phyloP scores from a whole-genome alignment of 208 protist genomes.

The Angomonas deanei region DNA sequence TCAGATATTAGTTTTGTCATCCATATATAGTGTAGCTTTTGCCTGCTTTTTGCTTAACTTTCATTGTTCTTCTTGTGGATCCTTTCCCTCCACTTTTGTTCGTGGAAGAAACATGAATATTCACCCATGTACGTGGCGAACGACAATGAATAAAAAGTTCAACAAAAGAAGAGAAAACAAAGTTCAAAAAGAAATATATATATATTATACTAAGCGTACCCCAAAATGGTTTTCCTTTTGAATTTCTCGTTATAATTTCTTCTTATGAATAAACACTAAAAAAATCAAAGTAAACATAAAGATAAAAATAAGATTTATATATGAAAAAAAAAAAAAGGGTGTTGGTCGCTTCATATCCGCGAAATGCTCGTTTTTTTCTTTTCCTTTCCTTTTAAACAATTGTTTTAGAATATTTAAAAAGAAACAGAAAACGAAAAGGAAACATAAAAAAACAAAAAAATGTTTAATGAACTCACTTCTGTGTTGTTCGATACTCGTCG shows the following conservation, averaged over 20 bases:
- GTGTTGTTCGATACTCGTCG: no score
- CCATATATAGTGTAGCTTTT: no score
- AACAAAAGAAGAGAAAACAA: conserved; percentile 5
- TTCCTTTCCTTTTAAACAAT: not conserved
- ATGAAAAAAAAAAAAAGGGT: conserved; percentile 6
- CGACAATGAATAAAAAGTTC: not conserved
- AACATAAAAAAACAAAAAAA: conserved; percentile 8
- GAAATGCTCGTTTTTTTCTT: conserved; percentile 12
- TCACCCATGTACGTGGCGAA: no score
- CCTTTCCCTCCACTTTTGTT: not conserved
- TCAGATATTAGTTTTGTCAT: conserved; percentile 13
- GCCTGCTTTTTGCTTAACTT: not conserved
- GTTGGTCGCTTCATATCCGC: conserved; percentile 28
- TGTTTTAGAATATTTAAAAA: not conserved
- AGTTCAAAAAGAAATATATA: not conserved
- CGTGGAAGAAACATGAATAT: not conserved
- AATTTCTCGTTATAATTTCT: not conserved
- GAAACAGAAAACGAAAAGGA: conserved; percentile 3
- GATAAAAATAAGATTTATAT: not conserved
- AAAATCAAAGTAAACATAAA: not conserved
- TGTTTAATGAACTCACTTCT: no score
- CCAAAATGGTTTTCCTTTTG: conserved; percentile 11
- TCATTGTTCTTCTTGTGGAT: conserved; percentile 1
- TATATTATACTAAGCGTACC: no score
- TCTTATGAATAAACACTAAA: not conserved